Evolutionary conservation across 768 basidiomycete genomes (phyloP).

Genomic region (Neoboletus subvelutipes): DNA sequence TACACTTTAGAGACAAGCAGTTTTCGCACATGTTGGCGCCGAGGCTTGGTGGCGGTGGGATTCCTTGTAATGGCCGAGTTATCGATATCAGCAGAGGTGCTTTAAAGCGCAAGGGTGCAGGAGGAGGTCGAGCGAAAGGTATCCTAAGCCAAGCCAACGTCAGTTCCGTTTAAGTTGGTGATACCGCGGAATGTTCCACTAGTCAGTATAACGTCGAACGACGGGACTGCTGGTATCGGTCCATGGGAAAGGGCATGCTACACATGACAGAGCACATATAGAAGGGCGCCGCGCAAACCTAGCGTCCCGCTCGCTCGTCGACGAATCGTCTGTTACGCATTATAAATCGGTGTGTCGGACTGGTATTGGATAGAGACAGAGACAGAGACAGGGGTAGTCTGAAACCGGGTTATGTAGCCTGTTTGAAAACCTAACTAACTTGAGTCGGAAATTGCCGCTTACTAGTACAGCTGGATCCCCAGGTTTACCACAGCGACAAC

Average conservation of each 20-base stretch:
- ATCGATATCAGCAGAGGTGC: constrained; percentile 51
- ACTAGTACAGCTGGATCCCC: too few relatives aligned
- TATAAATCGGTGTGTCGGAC: too few relatives aligned
- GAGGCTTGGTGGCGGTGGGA: constrained; percentile 34
- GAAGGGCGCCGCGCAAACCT: neutral
- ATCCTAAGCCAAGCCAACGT: constrained; percentile 57
- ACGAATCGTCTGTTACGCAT: too few relatives aligned
- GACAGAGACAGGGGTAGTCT: too few relatives aligned
- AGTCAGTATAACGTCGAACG: constrained; percentile 37
- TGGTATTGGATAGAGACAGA: too few relatives aligned
- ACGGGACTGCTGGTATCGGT: neutral
- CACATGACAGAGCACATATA: neutral
- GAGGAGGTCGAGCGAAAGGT: constrained; percentile 29
- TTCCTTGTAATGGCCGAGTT: constrained; percentile 24
- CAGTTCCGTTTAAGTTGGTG: constrained; percentile 41
- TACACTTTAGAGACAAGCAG: constrained; percentile 58
- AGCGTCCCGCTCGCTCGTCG: neutral
- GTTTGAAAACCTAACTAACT: too few relatives aligned
- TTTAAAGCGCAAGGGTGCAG: constrained; percentile 56
- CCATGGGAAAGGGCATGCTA: neutral
- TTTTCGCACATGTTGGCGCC: constrained; percentile 51
- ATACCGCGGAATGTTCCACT: constrained; percentile 51
- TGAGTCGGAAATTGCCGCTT: too few relatives aligned
- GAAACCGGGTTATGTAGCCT: too few relatives aligned
- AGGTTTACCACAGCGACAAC: too few relatives aligned